Base-by-base conservation (phyloP, 352 stramenopile genomes). In the Globisporangium okanoganense region DNA sequence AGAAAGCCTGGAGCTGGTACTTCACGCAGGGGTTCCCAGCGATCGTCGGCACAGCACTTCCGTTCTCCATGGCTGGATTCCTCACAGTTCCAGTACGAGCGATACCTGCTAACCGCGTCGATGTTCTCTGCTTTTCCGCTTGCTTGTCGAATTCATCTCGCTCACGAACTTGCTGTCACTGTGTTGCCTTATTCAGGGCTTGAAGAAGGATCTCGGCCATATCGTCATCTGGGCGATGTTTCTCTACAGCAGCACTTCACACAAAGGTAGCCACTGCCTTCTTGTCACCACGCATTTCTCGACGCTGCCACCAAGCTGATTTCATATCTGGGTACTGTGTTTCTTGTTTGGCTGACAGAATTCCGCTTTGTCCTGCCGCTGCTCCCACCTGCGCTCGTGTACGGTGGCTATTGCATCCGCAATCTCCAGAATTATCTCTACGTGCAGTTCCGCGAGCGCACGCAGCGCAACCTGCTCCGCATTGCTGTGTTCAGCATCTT, bases 331-430 rank as follows among this genome's bases (percentile, higher is more conserved):
- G 2, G 41, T 44, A 10, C 20, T 29, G 0, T 36, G 9, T 24
- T 24, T 54, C 2, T 31, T 52, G 45, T 35, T 9, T 35, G 45
- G 5, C 10, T 48, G 44, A 43, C 33, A 92, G 87, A 96, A 48
- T 91, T 94, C 27, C 85, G 87, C 22, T 96, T 96, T 50, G 73
- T 94, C n/a, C 64, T 96, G 16, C 87, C 87, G 5, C 55, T 96
- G 14, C 66, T 96, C 2, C 82, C 85, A 7, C 75, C 79, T 12
- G 74, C 78, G 5, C 78, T 91, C 40, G 82, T 91, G 43, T 92
- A 94, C 45, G 78, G 78, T 56, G 87, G 82, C 5, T 90, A 88
- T 45, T 92, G 78, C 52, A 60, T 94, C 24, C 70, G 77, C 22
- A 90, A 91, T 54, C 68, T 92, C n/a, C 77, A 88, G 66, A 71